Conservation (phyloP, 1,284 basidiomycete species). For the Cutaneotrichosporon mucoides region DNA sequence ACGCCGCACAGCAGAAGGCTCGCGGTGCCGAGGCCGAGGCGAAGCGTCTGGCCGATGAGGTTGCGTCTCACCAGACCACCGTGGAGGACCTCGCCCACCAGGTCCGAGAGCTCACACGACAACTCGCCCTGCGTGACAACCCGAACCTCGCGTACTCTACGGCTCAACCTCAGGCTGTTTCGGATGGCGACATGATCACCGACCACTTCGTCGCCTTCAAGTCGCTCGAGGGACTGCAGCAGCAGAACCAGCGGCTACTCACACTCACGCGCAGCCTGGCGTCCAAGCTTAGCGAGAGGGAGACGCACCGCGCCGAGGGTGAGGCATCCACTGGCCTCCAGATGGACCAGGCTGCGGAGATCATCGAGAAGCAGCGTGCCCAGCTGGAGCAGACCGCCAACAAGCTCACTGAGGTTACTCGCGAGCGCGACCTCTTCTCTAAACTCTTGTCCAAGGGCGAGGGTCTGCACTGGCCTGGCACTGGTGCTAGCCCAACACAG, state of each 20-base stretch:
- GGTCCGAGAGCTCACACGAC: conserved; percentile 71
- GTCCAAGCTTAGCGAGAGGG: conserved; percentile 59
- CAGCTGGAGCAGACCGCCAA: conserved; percentile 71
- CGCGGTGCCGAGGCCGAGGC: conserved; percentile 59
- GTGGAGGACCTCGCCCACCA: conserved; percentile 83
- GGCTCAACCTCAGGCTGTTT: conserved; percentile 4
- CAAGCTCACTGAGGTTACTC: conserved; percentile 72
- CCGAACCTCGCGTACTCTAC: conserved; percentile 64
- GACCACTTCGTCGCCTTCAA: conserved; percentile 85
- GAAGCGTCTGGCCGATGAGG: conserved; percentile 62
- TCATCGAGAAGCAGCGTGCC: conserved; percentile 35
- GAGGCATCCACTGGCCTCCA: background rate
- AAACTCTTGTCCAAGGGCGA: conserved; percentile 58
- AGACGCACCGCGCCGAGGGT: conserved; percentile 51
- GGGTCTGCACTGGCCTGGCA: conserved; percentile 32
- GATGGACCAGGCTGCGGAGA: conserved; percentile 1
- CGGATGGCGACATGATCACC: conserved; percentile 72
- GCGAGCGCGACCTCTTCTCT: conserved; percentile 83
- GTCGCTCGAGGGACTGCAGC: conserved; percentile 72
- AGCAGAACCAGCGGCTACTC: conserved; percentile 80
- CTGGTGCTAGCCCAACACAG: background rate
- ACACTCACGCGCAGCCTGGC: conserved; percentile 76
- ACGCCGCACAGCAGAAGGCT: conserved; percentile 29
- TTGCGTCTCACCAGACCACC: conserved; percentile 67
- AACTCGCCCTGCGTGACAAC: conserved; percentile 74